These are phyloP conservation scores for Monilinia polystroma DNA, from an alignment of 2,329 filamentous ascomycete genomes.

Conservation along the genomic window DNA sequence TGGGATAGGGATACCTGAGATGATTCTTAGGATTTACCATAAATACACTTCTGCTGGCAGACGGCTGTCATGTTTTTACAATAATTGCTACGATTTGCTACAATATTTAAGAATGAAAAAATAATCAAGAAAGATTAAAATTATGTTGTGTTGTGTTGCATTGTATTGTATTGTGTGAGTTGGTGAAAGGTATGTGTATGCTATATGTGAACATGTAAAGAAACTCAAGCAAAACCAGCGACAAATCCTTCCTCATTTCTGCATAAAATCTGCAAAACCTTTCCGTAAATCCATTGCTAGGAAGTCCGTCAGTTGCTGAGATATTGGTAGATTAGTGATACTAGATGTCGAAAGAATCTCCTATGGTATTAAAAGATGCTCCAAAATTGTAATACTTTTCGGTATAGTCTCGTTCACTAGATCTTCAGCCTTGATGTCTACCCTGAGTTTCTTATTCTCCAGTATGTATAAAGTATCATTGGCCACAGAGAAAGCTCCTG, in stretches of 20 bases:
- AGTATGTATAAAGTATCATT: neutral
- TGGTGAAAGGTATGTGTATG: neutral
- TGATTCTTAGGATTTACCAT: neutral
- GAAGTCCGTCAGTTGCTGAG: neutral
- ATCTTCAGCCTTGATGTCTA: too few species aligned
- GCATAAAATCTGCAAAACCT: neutral
- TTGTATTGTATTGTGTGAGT: neutral
- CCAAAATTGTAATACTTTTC: neutral
- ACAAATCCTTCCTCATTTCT: neutral
- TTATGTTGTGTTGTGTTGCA: neutral
- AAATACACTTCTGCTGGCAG: slow-evolving; percentile 5
- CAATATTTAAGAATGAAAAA: neutral
- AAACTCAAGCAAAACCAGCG: too few species aligned
- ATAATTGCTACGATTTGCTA: neutral
- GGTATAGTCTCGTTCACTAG: neutral
- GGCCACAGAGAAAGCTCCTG: neutral
- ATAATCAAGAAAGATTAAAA: neutral
- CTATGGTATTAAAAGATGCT: neutral
- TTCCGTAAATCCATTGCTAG: neutral
- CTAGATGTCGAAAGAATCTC: neutral
- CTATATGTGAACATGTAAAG: too few species aligned
- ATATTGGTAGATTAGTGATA: neutral
- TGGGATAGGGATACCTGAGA: neutral
- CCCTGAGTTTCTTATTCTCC: neutral
- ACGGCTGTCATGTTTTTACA: neutral